A percentile compares a stretch with the other conserved stretches of the same genome.
phyloP scores from a whole-genome alignment of 2,329 filamentous ascomycete species.

The Chrysoporthe puriensis region DNA sequence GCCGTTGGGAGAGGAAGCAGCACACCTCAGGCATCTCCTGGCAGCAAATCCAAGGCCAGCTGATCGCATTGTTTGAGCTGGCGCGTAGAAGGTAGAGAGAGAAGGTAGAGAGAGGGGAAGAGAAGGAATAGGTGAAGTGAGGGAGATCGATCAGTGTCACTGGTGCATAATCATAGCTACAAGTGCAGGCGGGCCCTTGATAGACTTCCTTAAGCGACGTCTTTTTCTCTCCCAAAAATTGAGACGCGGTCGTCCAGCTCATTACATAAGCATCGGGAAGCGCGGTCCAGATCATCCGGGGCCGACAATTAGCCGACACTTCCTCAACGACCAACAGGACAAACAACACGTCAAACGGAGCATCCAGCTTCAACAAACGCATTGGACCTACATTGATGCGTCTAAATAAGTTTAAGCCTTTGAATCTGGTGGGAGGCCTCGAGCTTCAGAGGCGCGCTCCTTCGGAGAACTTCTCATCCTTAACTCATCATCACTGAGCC shows the following conservation, averaged over 20 bases:
- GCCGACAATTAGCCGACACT: conserved; percentile 8
- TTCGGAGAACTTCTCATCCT: neutral
- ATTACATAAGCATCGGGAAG: conserved; percentile 9
- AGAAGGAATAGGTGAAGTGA: no score
- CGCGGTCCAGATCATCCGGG: neutral
- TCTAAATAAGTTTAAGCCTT: neutral
- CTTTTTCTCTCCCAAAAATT: neutral
- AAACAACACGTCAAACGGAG: neutral
- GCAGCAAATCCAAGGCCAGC: conserved; percentile 20
- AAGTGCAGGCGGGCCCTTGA: neutral
- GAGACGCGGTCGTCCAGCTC: neutral
- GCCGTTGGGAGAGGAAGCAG: conserved; percentile 1
- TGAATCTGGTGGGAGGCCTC: neutral
- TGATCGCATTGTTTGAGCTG: conserved; percentile 26
- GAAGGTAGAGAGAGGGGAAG: neutral
- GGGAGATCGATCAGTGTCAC: neutral
- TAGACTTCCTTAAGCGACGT: neutral
- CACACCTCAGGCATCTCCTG: conserved; percentile 14
- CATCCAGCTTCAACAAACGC: neutral
- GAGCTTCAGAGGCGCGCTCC: neutral
- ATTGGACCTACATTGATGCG: neutral
- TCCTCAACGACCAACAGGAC: neutral
- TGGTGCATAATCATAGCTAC: neutral
- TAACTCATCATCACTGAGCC: neutral
- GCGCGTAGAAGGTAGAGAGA: neutral